Evolutionary conservation across 441 rosid genomes (phyloP), one percentile per base, ranked within the genome.

Genomic region (Adansonia gregorii): DNA sequence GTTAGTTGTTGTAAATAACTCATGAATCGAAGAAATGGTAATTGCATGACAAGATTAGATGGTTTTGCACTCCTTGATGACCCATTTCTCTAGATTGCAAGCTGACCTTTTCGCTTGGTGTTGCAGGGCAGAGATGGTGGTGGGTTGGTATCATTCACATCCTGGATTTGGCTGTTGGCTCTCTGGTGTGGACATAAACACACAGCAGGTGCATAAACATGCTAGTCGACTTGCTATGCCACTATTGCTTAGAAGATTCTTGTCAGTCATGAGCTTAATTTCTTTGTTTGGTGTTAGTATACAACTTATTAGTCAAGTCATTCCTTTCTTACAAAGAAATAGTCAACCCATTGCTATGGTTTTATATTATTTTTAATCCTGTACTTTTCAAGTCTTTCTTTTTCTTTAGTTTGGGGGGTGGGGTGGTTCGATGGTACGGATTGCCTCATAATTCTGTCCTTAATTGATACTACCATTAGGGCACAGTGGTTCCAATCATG

Each of bases 131-230:
- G 98, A 96, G 82, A 96, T 96, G 99, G 99, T 96, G 77, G 98
- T 96, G 17, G 99, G 99, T 5, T 96, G 99, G 99, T 94, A 94
- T 86, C 98, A 96, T 81, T 94, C 99, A 1, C 99, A 96, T 87
- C 99, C 98, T 80, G 99, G 99, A 78, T 96, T 95, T 83, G 99
- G 99, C 55, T 96, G 98, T 85, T 96, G 98, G 99, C 97, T 96
- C 48, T 96, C 99, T 78, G 99, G 98, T 2, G 99, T 96, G 59
- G 98, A 94, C 88, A 94, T 96, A 79, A 96, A 94, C 79, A 94
- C 99, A 1, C 98, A 96, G 76, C 97, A 94, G 97, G 99, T 94
- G 59, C 35, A 1, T 27, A 27, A 27, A 27, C 35, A 27, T 27
- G 35, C 35, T 27, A 27, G 35, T 27, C 35, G 15, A 7, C 60